Evolutionary conservation across 306 rosid genomes (phyloP).

Genomic region (Bauhinia variegata): DNA sequence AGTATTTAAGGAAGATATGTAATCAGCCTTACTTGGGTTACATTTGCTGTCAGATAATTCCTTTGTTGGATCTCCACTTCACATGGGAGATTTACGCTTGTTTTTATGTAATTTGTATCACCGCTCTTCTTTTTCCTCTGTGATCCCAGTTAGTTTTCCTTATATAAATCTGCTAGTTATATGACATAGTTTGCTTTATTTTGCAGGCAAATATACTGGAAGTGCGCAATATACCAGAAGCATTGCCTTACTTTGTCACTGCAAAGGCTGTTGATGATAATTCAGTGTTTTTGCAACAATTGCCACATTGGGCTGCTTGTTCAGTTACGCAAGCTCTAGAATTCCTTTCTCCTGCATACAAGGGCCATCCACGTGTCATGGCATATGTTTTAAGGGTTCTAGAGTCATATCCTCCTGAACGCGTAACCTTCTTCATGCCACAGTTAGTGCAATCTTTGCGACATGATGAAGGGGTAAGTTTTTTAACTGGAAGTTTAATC

Average conservation of each 20-base stretch:
- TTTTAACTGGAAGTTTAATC: constrained; percentile 33
- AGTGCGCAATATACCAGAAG: constrained; percentile 89
- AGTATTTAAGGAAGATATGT: too few relatives aligned
- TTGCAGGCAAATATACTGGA: constrained; percentile 81
- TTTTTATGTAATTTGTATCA: constrained; percentile 6
- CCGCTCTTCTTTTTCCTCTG: background rate
- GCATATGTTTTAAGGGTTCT: constrained; percentile 94
- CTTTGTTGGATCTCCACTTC: background rate
- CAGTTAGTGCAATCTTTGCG: constrained; percentile 96
- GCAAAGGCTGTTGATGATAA: constrained; percentile 92
- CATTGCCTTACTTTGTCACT: constrained; percentile 91
- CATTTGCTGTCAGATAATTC: constrained; percentile 3
- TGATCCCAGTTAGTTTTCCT: constrained; percentile 26
- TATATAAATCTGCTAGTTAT: constrained; percentile 26
- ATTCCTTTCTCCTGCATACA: constrained; percentile 90
- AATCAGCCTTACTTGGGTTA: too few relatives aligned
- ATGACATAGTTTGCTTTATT: constrained; percentile 33
- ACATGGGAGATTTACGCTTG: background rate
- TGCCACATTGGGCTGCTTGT: constrained; percentile 99
- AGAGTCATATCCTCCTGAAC: constrained; percentile 95
- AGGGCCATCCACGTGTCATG: constrained; percentile 98
- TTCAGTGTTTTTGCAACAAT: constrained; percentile 86
- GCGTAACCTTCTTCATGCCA: constrained; percentile 96
- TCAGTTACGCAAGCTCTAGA: constrained; percentile 96
- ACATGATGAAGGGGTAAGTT: constrained; percentile 88